Evolutionary conservation across 2,329 filamentous ascomycete genomes (phyloP).

Genomic region (Pseudogymnoascus sp.): DNA sequence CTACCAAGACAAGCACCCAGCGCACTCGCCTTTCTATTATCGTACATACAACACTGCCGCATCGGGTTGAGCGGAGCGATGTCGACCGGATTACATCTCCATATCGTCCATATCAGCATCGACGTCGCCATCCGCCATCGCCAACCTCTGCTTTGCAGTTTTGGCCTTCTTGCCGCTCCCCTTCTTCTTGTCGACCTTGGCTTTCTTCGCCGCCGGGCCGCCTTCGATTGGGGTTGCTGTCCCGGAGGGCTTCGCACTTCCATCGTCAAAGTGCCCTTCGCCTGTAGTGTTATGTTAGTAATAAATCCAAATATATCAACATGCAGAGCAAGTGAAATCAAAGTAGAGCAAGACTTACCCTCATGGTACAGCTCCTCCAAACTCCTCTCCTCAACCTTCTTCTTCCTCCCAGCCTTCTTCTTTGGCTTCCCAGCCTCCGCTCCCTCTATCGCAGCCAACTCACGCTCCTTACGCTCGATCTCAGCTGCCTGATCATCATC

Average conservation of each 20-base stretch:
- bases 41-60: background rate
- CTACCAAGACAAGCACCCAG: slow-evolving; percentile 2
- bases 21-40: background rate
- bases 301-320: slow-evolving; percentile 13
- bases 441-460: slow-evolving; percentile 51
- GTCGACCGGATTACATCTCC: slow-evolving; percentile 5
- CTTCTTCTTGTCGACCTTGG: slow-evolving; percentile 43
- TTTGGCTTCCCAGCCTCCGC: slow-evolving; percentile 59
- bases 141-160: slow-evolving; percentile 59
- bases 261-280: slow-evolving; percentile 92
- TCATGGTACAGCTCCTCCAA: slow-evolving; percentile 99
- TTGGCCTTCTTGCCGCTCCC: slow-evolving; percentile 55
- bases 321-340: background rate
- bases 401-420: slow-evolving; percentile 54
- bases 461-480: slow-evolving; percentile 87
- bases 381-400: slow-evolving; percentile 51
- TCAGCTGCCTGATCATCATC: slow-evolving; percentile 94
- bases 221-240: slow-evolving; percentile 70
- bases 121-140: slow-evolving; percentile 54
- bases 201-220: slow-evolving; percentile 44
- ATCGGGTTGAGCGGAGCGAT: background rate
- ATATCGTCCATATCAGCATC: slow-evolving; percentile 15
- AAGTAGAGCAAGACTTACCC: slow-evolving; percentile 55
- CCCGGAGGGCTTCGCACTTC: slow-evolving; percentile 71
- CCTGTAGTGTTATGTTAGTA: slow-evolving; percentile 48